A percentile compares a stretch with the other conserved stretches of the same genome.
Conservation (phyloP, 2,329 filamentous ascomycete species). For the Trichophyton simii region DNA sequence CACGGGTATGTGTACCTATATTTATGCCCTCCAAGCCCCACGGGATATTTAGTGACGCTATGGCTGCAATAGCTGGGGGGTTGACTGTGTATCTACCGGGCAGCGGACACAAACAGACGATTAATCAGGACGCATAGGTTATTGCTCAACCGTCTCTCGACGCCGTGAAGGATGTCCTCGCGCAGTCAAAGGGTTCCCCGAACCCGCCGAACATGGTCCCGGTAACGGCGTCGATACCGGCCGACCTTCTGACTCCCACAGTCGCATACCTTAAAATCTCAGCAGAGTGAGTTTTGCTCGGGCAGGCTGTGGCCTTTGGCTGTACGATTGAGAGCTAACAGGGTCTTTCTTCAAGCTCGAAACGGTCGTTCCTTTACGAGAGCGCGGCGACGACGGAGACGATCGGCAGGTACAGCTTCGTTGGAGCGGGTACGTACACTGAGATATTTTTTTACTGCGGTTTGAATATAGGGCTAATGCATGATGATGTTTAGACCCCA, state of each 20-base stretch:
- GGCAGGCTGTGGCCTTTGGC: not conserved
- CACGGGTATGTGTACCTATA: constrained; percentile 5
- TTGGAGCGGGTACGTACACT: constrained; percentile 54
- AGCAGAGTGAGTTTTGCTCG: constrained; percentile 44
- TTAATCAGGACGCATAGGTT: constrained; percentile 23
- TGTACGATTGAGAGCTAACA: not conserved
- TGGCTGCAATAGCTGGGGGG: not conserved
- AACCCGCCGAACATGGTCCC: constrained; percentile 67
- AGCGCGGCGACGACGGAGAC: constrained; percentile 84
- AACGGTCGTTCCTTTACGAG: constrained; percentile 88
- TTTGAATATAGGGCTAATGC: not conserved
- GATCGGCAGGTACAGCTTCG: constrained; percentile 89
- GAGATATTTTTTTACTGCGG: not conserved
- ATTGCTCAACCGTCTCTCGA: constrained; percentile 50
- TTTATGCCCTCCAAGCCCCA: not conserved
- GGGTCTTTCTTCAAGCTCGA: constrained; percentile 36
- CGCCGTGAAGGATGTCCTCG: constrained; percentile 45
- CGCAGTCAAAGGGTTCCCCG: constrained; percentile 37
- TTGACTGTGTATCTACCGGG: not conserved
- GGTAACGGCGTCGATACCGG: constrained; percentile 70
- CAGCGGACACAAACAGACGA: not conserved
- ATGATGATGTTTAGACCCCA: constrained; percentile 36
- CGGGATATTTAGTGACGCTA: constrained; percentile 1
- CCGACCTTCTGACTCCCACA: constrained; percentile 89
- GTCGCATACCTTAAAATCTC: constrained; percentile 88